These are phyloP conservation scores for Syzygium aqueum DNA, from an alignment of 345 rosid species.

Conservation along the genomic window DNA sequence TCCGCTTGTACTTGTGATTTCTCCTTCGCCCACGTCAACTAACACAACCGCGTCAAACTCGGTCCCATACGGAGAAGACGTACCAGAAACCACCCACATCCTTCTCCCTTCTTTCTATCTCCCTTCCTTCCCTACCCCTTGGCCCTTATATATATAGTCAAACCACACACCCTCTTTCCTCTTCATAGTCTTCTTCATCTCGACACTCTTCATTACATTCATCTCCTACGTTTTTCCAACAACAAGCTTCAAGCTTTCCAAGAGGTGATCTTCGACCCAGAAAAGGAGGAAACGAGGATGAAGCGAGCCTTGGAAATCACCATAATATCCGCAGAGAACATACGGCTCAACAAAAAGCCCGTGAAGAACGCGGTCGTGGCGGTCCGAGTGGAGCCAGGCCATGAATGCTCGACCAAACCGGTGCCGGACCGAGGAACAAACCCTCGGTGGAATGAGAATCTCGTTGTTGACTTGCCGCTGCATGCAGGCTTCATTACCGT, in stretches of 20 bases:
- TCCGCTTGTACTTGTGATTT: background rate
- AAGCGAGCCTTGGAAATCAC: slow-evolving; percentile 12
- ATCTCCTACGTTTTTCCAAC: background rate
- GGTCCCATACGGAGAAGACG: background rate
- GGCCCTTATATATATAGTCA: background rate
- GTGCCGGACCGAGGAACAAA: slow-evolving; percentile 28
- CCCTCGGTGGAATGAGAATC: slow-evolving; percentile 55
- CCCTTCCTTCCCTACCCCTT: background rate
- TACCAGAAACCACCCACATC: background rate
- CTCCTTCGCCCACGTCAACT: background rate
- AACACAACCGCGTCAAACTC: background rate
- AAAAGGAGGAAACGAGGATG: background rate
- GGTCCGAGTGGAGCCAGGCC: slow-evolving; percentile 11
- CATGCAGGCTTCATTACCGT: slow-evolving; percentile 22
- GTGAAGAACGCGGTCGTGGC: slow-evolving; percentile 33
- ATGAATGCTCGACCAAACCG: background rate
- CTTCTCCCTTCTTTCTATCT: background rate
- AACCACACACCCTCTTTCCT: background rate
- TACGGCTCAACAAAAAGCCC: slow-evolving; percentile 24
- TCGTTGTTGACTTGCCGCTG: slow-evolving; percentile 9
- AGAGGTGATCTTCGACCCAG: background rate
- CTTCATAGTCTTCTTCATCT: background rate
- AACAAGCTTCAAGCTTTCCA: background rate
- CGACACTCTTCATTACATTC: background rate
- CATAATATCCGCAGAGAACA: slow-evolving; percentile 47